Percentiles rank a stretch among this genome's conserved stretches.
These are phyloP conservation scores for Pseudoscleropodium purum DNA, from an alignment of 225 moss, liverwort and hornwort species.

Conservation along the genomic window DNA sequence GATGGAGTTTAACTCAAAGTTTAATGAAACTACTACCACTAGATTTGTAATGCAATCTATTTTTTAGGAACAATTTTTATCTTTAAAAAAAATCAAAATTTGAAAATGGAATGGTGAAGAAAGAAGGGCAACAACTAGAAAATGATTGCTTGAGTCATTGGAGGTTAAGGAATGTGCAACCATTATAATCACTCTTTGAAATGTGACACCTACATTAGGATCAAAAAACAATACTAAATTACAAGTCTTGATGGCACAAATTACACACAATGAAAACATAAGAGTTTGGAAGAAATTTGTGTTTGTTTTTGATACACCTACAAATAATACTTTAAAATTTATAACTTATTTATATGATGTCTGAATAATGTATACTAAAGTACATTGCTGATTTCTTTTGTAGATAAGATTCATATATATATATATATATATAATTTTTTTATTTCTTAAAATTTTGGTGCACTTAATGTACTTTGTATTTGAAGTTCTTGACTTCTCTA, in stretches of 20 bases:
- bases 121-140: too few relatives aligned
- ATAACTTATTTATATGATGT: not conserved
- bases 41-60: too few relatives aligned
- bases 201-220: not conserved
- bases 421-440: too few relatives aligned
- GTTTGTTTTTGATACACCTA: not conserved
- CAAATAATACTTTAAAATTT: not conserved
- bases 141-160: too few relatives aligned
- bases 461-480: not conserved
- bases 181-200: not conserved
- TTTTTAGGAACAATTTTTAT: too few relatives aligned
- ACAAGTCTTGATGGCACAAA: not conserved
- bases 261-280: not conserved
- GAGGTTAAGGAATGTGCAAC: not conserved
- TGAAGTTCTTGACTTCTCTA: not conserved
- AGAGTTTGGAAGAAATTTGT: rapidly evolving
- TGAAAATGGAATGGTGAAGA: too few relatives aligned
- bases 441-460: too few relatives aligned
- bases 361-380: not conserved
- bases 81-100: too few relatives aligned
- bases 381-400: not conserved
- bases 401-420: too few relatives aligned
- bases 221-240: not conserved
- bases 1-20: too few relatives aligned
- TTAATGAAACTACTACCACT: too few relatives aligned